These are phyloP conservation scores for Musa acuminata DNA, from an alignment of 176 grass and related monocot species.

Conservation along the genomic window DNA sequence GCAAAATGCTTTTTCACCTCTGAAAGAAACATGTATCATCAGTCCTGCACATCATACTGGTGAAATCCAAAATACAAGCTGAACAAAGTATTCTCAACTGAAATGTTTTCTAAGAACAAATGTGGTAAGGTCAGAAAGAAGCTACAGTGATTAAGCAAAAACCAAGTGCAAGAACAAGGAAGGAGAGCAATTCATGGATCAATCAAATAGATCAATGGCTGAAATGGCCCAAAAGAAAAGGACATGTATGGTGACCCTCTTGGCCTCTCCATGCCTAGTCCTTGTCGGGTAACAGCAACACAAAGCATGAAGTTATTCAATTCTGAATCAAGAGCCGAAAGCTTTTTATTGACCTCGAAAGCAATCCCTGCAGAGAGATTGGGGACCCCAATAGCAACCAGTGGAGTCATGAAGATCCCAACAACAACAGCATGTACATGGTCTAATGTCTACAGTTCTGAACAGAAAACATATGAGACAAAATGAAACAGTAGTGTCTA, in stretches of 20 bases:
- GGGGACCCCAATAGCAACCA: constrained; percentile 1
- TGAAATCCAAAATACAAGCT: not conserved
- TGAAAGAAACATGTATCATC: not conserved
- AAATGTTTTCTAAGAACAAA: not conserved
- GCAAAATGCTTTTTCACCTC: constrained; percentile 19
- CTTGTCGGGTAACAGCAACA: not conserved
- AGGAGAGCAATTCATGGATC: not conserved
- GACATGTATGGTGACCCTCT: not conserved
- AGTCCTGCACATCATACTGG: not conserved
- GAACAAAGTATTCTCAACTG: not conserved
- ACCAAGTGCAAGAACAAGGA: not conserved
- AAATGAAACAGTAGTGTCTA: not conserved
- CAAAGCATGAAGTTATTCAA: not conserved
- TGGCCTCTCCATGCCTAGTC: too few species aligned
- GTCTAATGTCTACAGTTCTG: not conserved
- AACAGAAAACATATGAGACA: not conserved
- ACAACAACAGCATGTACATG: not conserved
- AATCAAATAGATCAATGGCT: not conserved
- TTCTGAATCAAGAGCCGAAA: not conserved
- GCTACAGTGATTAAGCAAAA: too few species aligned
- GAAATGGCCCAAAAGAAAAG: not conserved
- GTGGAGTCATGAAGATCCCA: not conserved
- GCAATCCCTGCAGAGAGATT: not conserved
- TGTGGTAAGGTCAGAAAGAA: too few species aligned
- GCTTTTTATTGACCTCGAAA: constrained; percentile 1